phyloP scores from a whole-genome alignment of 139 green algal genomes.

The Asterochloris erici region DNA sequence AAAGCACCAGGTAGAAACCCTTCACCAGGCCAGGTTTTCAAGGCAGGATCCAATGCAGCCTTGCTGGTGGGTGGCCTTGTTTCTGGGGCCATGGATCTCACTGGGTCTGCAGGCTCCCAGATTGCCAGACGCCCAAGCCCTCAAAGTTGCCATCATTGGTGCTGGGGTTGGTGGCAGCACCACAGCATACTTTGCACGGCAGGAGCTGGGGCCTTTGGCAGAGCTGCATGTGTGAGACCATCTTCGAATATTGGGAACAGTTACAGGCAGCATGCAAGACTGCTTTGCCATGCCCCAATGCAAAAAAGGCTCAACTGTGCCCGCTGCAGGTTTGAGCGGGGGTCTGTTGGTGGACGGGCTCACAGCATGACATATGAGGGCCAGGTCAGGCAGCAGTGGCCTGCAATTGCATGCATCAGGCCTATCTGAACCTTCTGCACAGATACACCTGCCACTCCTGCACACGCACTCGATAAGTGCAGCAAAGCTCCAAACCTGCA shows the following conservation, averaged over 20 bases:
- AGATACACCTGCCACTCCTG: neutral
- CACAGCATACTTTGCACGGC: slow-evolving; percentile 27
- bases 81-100: too few species aligned
- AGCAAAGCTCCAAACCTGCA: neutral
- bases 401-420: neutral
- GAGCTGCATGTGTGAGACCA: slow-evolving; percentile 28
- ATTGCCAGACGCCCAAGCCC: too few species aligned
- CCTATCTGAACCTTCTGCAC: neutral
- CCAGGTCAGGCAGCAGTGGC: slow-evolving; percentile 1
- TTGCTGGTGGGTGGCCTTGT: too few species aligned
- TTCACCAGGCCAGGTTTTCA: too few species aligned
- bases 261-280: neutral
- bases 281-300: neutral
- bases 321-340: slow-evolving; percentile 8
- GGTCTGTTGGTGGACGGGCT: slow-evolving; percentile 11
- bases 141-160: slow-evolving; percentile 30
- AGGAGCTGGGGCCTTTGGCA: slow-evolving; percentile 7
- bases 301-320: neutral
- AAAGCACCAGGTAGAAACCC: too few species aligned
- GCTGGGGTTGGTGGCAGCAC: slow-evolving; percentile 45
- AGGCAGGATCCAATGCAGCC: too few species aligned
- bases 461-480: neutral
- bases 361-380: slow-evolving; percentile 4
- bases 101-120: too few species aligned
- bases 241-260: too few species aligned